Evolutionary conservation across 2,329 filamentous ascomycete genomes (phyloP), one percentile per base, ranked within the genome.

Genomic region (Coniochaeta sp.): DNA sequence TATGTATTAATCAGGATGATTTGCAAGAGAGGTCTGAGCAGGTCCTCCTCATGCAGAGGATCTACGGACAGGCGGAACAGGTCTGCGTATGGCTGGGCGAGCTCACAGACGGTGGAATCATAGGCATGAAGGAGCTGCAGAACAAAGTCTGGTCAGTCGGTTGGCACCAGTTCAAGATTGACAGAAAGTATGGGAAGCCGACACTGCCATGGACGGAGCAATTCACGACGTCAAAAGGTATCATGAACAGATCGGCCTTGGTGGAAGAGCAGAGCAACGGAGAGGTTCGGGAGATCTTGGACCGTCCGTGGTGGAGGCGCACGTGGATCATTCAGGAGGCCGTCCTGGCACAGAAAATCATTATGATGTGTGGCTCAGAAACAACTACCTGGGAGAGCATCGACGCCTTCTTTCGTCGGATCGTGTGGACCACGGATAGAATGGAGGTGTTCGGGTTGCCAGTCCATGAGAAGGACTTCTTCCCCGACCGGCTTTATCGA

Each of bases 291-390:
- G 63, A 66, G 56, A 31, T 66, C 16, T 54, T 66, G 12, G 59
- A 57, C 31, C 58, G 64, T 36, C 63, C 64, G 12, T 66, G 64
- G 63, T 66, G 65, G 64, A 60, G 54, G 6, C 60, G 65, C 6
- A 60, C 60, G n/a, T 66, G 64, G 65, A 61, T 63, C 38, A 59
- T 66, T 17, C 64, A 66, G 59, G 65, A 66, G 56, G 64, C 62
- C 26, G 61, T 65, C 17, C 26, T 64, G 2, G 61, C 62, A 3
- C 28, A 50, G 34, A 63, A 62, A 6, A 54, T 63, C 1, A 24
- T 50, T 8, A 38, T 64, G 4, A 58, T 64, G 44, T 62, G 59
- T 44, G 65, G 65, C 3, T 38, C 26, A 14, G 59, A 62, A 62
- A 43, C 38, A 43, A 34, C 62, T 38, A 26, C 17, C 16, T 47